Evolutionary conservation across 768 basidiomycete species (phyloP).

Genomic region (Mycena pura): DNA sequence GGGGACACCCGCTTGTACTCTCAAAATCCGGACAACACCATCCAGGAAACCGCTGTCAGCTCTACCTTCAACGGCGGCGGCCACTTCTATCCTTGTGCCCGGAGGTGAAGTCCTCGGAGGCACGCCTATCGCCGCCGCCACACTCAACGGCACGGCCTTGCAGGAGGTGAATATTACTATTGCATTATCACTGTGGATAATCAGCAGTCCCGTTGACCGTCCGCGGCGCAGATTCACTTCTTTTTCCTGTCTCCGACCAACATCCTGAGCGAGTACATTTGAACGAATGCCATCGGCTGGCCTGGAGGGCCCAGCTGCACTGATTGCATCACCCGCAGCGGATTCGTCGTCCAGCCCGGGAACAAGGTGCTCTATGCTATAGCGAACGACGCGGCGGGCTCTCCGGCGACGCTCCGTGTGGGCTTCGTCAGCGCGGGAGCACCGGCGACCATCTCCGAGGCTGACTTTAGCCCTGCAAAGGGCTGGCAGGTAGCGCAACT

Average conservation of each 20-base stretch:
- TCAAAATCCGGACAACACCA: neutral
- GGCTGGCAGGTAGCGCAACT: neutral
- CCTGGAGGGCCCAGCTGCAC: conserved; percentile 13
- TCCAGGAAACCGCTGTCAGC: neutral
- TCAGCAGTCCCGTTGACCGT: no score
- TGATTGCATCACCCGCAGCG: conserved; percentile 2
- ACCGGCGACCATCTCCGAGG: neutral
- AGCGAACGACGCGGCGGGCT: neutral
- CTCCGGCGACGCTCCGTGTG: neutral
- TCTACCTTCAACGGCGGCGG: neutral
- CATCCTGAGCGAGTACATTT: conserved; percentile 15
- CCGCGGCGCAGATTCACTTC: conserved; percentile 20
- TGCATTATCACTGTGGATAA: no score
- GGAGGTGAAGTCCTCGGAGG: neutral
- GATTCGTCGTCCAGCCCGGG: neutral
- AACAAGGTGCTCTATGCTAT: conserved; percentile 15
- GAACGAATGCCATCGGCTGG: neutral
- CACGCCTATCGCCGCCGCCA: neutral
- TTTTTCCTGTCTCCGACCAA: conserved; percentile 16
- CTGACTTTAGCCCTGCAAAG: neutral
- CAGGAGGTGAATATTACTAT: neutral
- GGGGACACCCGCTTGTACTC: neutral
- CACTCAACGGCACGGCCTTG: neutral
- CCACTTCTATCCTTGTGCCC: neutral
- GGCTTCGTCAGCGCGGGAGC: neutral